These are phyloP conservation scores for Yamadazyma membranifaciens DNA, from an alignment of 1,139 yeast genomes.

Conservation along the genomic window DNA sequence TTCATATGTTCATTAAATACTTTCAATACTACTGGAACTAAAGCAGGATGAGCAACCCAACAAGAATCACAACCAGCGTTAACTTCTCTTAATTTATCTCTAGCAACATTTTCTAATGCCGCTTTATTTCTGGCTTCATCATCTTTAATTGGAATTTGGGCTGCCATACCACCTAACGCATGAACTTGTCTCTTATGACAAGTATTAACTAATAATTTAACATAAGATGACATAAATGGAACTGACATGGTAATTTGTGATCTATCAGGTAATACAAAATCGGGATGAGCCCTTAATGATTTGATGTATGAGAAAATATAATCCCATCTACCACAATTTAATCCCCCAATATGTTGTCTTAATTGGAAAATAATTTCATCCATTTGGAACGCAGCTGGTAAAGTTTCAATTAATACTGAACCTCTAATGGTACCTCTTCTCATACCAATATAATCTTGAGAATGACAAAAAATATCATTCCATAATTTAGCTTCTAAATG, in stretches of 20 bases:
- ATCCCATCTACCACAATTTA: slow-evolving; percentile 85
- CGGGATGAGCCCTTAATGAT: slow-evolving; percentile 61
- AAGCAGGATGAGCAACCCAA: slow-evolving; percentile 82
- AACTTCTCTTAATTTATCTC: slow-evolving; percentile 74
- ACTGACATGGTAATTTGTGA: slow-evolving; percentile 73
- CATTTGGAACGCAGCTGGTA: slow-evolving; percentile 78
- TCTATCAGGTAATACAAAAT: slow-evolving; percentile 69
- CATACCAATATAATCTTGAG: slow-evolving; percentile 67
- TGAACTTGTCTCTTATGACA: slow-evolving; percentile 76
- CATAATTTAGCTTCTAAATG: slow-evolving; percentile 77
- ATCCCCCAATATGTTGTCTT: slow-evolving; percentile 71
- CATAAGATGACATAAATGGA: slow-evolving; percentile 73
- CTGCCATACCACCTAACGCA: slow-evolving; percentile 88
- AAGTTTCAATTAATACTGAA: slow-evolving; percentile 75
- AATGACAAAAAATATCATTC: slow-evolving; percentile 69
- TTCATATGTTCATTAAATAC: slow-evolving; percentile 82
- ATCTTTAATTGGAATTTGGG: slow-evolving; percentile 74
- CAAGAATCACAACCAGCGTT: slow-evolving; percentile 77
- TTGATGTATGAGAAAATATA: slow-evolving; percentile 74
- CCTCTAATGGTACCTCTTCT: slow-evolving; percentile 75
- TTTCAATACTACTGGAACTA: slow-evolving; percentile 71
- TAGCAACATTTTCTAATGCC: slow-evolving; percentile 71
- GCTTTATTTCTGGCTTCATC: slow-evolving; percentile 61
- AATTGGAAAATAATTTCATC: slow-evolving; percentile 77
- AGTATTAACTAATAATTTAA: slow-evolving; percentile 62